Base-by-base conservation (phyloP, 2,329 filamentous ascomycete genomes). In the Neonectria sp. region DNA sequence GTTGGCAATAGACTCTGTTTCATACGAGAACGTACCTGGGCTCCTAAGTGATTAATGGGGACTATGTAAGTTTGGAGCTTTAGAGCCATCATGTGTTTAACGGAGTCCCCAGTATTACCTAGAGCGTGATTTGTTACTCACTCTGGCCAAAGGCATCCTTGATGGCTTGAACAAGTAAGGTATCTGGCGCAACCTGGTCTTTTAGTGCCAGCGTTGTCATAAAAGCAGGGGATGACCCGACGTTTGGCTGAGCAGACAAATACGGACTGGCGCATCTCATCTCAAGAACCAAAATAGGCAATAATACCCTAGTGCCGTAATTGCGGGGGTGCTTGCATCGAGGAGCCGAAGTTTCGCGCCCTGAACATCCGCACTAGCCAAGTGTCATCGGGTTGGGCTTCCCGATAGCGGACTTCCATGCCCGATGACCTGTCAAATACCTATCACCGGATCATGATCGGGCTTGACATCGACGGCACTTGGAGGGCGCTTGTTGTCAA, bases 371-470 rank as follows among this genome's bases (percentile, higher is more conserved):
- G 55, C 35, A 45, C 55, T 57, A 46, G 55, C 27, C 15, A 40
- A 40, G 6, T 11, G 17, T 29, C 25, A 31, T 51, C 51, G 51
- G 51, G 21, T 40, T 21, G 8, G 21, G 25, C 40, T 31, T 24
- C 24, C 55, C 55, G 55, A 57, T 57, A 57, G 27, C 55, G 55
- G 55, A 31, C 37, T 45, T 31, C 11, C n/a, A 13, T 31, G 27
- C 48, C 55, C 40, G 40, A 56, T 29, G 37, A 37, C 37, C 25
- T 29, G 17, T 40, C 37, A 8, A 5, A 17, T 15, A 40, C 37
- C 37, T 40, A n/a, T 29, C 12, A 27, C 43, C 37, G 35, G 35
- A 43, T 29, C 43, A 43, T 9, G 37, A 31, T 31, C 37, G 35
- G 27, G 35, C 9, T 15, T 58, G 40, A 6, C 25, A 24, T 24